These are phyloP conservation scores for Gossypium schwendimanii DNA, from an alignment of 441 rosid genomes.

Conservation along the genomic window DNA sequence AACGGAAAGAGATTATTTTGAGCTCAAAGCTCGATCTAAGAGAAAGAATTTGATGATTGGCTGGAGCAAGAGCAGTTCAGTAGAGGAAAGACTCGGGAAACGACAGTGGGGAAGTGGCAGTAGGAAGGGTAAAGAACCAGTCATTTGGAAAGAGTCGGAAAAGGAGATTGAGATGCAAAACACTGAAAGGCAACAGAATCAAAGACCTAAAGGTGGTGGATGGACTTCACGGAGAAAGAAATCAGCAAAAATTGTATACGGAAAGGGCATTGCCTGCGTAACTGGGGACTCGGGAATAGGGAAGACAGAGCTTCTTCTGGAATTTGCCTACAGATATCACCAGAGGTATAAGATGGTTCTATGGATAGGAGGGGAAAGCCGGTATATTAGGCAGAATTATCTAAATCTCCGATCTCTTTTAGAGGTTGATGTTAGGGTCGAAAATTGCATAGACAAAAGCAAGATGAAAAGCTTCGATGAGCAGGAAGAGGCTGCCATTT, in stretches of 20 bases:
- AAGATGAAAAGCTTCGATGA: slow-evolving; percentile 74
- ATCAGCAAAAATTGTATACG: slow-evolving; percentile 54
- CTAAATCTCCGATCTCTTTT: slow-evolving; percentile 67
- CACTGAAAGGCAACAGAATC: slow-evolving; percentile 28
- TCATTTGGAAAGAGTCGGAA: slow-evolving; percentile 89
- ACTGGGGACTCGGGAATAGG: slow-evolving; percentile 90
- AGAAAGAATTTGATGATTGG: slow-evolving; percentile 63
- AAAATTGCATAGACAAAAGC: slow-evolving; percentile 48
- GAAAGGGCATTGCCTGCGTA: slow-evolving; percentile 85
- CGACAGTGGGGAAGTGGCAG: slow-evolving; percentile 25
- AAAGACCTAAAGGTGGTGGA: slow-evolving; percentile 32
- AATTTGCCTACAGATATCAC: slow-evolving; percentile 72
- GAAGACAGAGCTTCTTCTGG: slow-evolving; percentile 90
- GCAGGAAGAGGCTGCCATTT: slow-evolving; percentile 76
- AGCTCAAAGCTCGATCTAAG: slow-evolving; percentile 66
- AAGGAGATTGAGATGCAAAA: slow-evolving; percentile 90
- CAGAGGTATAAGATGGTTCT: slow-evolving; percentile 88
- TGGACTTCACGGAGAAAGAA: slow-evolving; percentile 52
- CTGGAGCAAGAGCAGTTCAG: slow-evolving; percentile 48
- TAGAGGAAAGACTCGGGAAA: slow-evolving; percentile 41
- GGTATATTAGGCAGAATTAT: slow-evolving; percentile 78
- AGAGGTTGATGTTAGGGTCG: slow-evolving; percentile 75
- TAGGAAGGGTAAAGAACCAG: slow-evolving; percentile 77
- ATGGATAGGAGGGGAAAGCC: slow-evolving; percentile 91
- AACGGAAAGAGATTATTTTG: slow-evolving; percentile 72